Conservation (phyloP, 2,329 filamentous ascomycete genomes). For the Lecanicillium sp. region DNA sequence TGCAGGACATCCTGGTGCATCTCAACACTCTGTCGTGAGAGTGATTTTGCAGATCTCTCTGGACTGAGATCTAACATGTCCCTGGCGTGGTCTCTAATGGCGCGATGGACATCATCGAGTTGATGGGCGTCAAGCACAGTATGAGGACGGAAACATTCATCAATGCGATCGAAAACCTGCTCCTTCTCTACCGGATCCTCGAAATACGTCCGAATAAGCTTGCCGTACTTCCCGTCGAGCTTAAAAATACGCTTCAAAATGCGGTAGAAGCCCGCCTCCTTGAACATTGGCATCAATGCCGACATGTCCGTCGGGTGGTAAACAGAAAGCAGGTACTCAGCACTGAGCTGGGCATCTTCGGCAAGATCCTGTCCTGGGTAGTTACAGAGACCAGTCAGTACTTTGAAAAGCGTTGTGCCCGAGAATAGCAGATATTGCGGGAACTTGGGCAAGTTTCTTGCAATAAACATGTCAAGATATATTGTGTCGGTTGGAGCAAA, state of each 20-base stretch:
- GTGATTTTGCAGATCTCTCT: constrained; percentile 53
- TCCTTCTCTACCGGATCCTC: constrained; percentile 73
- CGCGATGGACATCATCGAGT: constrained; percentile 58
- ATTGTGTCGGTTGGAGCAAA: constrained; percentile 79
- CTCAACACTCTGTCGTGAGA: constrained; percentile 54
- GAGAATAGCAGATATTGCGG: constrained; percentile 90
- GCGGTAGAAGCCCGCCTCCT: constrained; percentile 75
- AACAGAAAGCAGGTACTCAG: constrained; percentile 87
- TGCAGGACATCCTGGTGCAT: constrained; percentile 60
- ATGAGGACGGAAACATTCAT: constrained; percentile 61
- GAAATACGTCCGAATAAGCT: constrained; percentile 73
- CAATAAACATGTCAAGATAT: constrained; percentile 98
- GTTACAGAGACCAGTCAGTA: constrained; percentile 75
- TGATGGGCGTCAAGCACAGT: constrained; percentile 62
- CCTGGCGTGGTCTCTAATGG: constrained; percentile 57
- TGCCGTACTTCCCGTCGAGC: constrained; percentile 68
- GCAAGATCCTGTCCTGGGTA: constrained; percentile 74
- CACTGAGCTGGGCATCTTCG: constrained; percentile 94
- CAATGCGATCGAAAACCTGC: constrained; percentile 71
- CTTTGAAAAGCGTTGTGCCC: constrained; percentile 73
- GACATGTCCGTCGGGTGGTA: constrained; percentile 83
- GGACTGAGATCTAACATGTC: constrained; percentile 63
- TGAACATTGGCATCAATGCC: constrained; percentile 68
- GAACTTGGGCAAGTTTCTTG: constrained; percentile 91
- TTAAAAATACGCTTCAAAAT: constrained; percentile 87